Percentiles rank a stretch among this genome's conserved stretches.
These are phyloP conservation scores for Eucalyptus cloeziana DNA, from an alignment of 345 rosid genomes.

Conservation along the genomic window DNA sequence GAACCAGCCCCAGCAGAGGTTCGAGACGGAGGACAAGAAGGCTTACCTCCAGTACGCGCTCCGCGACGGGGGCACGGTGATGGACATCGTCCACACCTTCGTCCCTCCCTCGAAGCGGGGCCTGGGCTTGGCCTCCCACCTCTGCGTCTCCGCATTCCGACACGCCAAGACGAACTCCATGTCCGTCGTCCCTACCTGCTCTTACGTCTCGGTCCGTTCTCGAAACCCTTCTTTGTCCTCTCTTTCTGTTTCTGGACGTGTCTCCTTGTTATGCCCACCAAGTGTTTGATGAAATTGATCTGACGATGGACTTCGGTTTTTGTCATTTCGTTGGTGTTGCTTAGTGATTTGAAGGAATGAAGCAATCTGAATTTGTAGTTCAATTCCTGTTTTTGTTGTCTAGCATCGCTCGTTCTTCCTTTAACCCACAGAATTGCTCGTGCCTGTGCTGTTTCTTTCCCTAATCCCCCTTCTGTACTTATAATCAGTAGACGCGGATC, in stretches of 20 bases:
- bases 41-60: slow-evolving; percentile 62
- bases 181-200: slow-evolving; percentile 66
- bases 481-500: background rate
- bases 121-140: slow-evolving; percentile 74
- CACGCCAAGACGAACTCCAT: slow-evolving; percentile 64
- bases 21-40: slow-evolving; percentile 85
- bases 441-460: background rate
- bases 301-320: background rate
- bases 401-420: background rate
- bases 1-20: slow-evolving; percentile 36
- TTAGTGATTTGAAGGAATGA: background rate
- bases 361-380: background rate
- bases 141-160: slow-evolving; percentile 62
- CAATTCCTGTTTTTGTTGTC: background rate
- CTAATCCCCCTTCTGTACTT: background rate
- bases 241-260: background rate
- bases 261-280: background rate
- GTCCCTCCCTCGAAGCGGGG: slow-evolving; percentile 83
- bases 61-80: slow-evolving; percentile 38
- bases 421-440: background rate
- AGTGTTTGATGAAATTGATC: background rate
- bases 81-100: slow-evolving; percentile 72
- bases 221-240: background rate
- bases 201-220: slow-evolving; percentile 62
- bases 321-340: background rate